These are phyloP conservation scores for Groenewaldozyma sp. DNA, from an alignment of 1,139 yeast species.

Conservation along the genomic window DNA sequence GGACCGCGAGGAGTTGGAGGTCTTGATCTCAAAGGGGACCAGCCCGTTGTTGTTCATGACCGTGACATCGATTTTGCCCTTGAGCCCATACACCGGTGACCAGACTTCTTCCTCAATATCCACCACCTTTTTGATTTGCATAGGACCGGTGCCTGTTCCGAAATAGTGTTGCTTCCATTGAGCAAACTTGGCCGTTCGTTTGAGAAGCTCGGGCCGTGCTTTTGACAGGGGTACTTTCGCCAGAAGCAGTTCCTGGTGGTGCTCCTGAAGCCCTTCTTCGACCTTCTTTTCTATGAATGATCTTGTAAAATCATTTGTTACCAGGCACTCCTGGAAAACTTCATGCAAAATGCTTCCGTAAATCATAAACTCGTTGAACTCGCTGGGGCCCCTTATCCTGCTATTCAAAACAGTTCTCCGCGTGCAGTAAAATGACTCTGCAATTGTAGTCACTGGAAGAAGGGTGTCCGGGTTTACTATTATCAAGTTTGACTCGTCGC, in stretches of 20 bases:
- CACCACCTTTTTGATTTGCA: slow-evolving; percentile 46
- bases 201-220: slow-evolving; percentile 39
- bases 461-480: slow-evolving; percentile 79
- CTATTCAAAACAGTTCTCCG: slow-evolving; percentile 58
- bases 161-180: slow-evolving; percentile 40
- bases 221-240: slow-evolving; percentile 44
- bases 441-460: slow-evolving; percentile 71
- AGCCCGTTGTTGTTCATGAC: slow-evolving; percentile 55
- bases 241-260: slow-evolving; percentile 47
- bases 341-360: slow-evolving; percentile 76
- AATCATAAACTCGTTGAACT: slow-evolving; percentile 54
- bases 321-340: slow-evolving; percentile 61
- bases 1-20: slow-evolving; percentile 52
- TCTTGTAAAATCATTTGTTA: slow-evolving; percentile 35
- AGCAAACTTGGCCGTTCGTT: slow-evolving; percentile 48
- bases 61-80: slow-evolving; percentile 86
- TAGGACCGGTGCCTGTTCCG: neutral
- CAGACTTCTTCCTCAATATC: slow-evolving; percentile 87
- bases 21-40: slow-evolving; percentile 82
- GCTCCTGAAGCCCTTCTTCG: slow-evolving; percentile 34
- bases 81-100: slow-evolving; percentile 87
- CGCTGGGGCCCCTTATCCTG: slow-evolving; percentile 41
- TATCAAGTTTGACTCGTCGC: slow-evolving; percentile 48
- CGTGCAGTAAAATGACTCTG: slow-evolving; percentile 66
- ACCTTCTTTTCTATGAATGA: slow-evolving; percentile 39